Percentiles rank a stretch among this genome's conserved stretches.
Conservation (phyloP, 495 filamentous ascomycete genomes). For the Tuber indicum region DNA sequence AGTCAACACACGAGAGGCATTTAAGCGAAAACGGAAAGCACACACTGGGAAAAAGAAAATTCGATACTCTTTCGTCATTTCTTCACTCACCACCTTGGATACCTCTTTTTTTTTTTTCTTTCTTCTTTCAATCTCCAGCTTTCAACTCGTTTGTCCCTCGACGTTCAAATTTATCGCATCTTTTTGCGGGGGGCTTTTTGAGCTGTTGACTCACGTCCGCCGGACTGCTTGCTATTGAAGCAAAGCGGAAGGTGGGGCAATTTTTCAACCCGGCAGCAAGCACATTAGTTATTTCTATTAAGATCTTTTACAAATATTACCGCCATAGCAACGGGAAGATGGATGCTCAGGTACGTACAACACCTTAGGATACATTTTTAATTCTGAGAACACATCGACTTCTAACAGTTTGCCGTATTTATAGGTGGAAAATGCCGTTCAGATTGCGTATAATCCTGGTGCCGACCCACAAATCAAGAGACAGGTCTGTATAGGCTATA, state of each 20-base stretch:
- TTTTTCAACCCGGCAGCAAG: neutral
- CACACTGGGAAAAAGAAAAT: neutral
- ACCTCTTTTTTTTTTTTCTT: neutral
- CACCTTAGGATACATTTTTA: neutral
- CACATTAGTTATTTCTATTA: neutral
- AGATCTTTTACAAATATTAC: no score
- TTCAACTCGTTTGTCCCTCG: neutral
- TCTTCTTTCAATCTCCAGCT: neutral
- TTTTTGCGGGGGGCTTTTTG: neutral
- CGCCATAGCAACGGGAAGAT: constrained; percentile 7
- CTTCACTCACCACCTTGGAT: neutral
- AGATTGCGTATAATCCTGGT: constrained; percentile 31
- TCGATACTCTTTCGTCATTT: neutral
- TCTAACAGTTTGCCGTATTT: neutral
- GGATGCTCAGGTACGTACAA: constrained; percentile 29
- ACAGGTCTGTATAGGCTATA: constrained; percentile 26
- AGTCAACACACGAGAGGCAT: neutral
- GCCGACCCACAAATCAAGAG: constrained; percentile 29
- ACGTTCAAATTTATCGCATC: neutral
- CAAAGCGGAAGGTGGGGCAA: constrained; percentile 2
- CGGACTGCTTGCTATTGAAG: neutral
- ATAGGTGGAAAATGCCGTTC: constrained; percentile 40
- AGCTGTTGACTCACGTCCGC: neutral
- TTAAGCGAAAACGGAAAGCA: neutral
- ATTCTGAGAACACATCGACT: neutral